phyloP scores from a whole-genome alignment of 768 basidiomycete genomes.

The Megacollybia marginata region DNA sequence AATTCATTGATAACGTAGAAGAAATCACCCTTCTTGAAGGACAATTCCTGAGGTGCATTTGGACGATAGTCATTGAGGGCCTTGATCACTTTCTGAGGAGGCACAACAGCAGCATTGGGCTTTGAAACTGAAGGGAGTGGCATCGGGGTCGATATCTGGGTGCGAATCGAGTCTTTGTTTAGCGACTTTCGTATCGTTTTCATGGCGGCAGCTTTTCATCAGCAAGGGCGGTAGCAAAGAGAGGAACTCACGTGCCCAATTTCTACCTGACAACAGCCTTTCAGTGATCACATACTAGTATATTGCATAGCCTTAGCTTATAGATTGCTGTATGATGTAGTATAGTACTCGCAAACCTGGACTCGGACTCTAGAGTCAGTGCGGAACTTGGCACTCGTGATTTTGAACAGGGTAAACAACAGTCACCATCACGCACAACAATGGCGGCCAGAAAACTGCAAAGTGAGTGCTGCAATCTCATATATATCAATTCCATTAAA shows the following conservation, averaged over 20 bases:
- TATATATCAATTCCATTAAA: not conserved
- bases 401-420: too few relatives aligned
- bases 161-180: conserved; percentile 52
- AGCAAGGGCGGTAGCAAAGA: not conserved
- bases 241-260: not conserved
- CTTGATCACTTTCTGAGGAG: conserved; percentile 94
- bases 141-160: conserved; percentile 64
- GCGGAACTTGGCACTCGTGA: too few relatives aligned
- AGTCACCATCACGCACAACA: conserved; percentile 4
- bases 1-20: conserved; percentile 88
- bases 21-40: conserved; percentile 93
- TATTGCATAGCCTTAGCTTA: too few relatives aligned
- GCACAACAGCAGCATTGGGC: conserved; percentile 61
- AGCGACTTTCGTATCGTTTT: conserved; percentile 81
- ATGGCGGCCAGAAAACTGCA: conserved; percentile 93
- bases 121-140: conserved; percentile 64
- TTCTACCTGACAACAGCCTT: too few relatives aligned
- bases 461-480: conserved; percentile 35
- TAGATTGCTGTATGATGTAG: too few relatives aligned
- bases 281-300: too few relatives aligned
- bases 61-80: conserved; percentile 64
- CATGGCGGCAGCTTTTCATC: conserved; percentile 35
- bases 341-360: too few relatives aligned
- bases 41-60: conserved; percentile 74
- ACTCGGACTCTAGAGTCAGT: too few relatives aligned